Evolutionary conservation across 1,284 basidiomycete species (phyloP), one percentile per base, ranked within the genome.

Genomic region (Papiliotrema fonsecae): DNA sequence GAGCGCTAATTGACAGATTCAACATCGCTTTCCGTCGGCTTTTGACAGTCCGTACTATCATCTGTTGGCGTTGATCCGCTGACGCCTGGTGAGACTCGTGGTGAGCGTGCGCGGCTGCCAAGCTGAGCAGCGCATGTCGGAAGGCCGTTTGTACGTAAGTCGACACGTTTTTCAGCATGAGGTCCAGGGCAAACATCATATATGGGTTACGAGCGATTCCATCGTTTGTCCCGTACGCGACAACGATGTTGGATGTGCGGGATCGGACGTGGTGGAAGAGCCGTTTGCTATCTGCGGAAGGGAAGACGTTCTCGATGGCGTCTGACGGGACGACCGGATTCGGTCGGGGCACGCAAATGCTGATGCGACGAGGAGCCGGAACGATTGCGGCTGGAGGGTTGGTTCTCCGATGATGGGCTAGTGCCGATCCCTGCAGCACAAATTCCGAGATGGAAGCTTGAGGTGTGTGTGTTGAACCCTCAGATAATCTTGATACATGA

Each of bases 191-290:
- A 10, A 59, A 42, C 25, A 44, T 35, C 26, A 54, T 44, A 31
- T 44, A 56, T 52, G 21, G 57, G 30, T 32, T 32, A n/a, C n/a
- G n/a, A n/a, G 9, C 16, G 9, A 9, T n/a, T 32, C 30, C 10
- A 32, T 32, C 30, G 10, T 9, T 9, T 32, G 10, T n/a, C 9
- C 16, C 16, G 10, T 10, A 10, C 30, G 30, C 52, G 25, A 56
- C 36, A 21, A 56, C 40, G 19, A 54, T 51, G 16, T 42, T 27
- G 24, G 41, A 47, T 6, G 57, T 56, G 9, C 38, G 36, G 25
- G 36, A 47, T 40, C 45, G 43, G 27, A 51, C 51, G 27, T 58
- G 57, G 27, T 54, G 57, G 38, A 58, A 58, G 2, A 58, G 51
- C 13, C 42, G 45, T 3, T 50, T 45, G n/a, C 49, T 51, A 14